phyloP scores from a whole-genome alignment of 164 flowering plant species.

The Vitis riparia region DNA sequence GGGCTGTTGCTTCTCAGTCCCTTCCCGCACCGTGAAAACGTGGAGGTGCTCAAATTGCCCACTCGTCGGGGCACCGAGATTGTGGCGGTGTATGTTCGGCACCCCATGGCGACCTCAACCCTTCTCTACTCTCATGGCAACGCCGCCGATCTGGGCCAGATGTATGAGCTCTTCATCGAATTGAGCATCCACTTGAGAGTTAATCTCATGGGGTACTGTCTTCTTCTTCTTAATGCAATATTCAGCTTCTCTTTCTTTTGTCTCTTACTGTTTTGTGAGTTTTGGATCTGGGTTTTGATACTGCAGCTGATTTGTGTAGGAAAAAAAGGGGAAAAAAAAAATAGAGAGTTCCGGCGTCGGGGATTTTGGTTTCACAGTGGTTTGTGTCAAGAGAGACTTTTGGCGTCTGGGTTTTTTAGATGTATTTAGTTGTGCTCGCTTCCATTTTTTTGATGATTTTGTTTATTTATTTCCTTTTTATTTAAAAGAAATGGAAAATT shows the following conservation, averaged over 20 bases:
- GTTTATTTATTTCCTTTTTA: too few relatives aligned
- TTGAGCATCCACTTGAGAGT: constrained; percentile 60
- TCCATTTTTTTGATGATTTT: too few relatives aligned
- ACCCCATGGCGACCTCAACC: constrained; percentile 66
- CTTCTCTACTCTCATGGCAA: constrained; percentile 71
- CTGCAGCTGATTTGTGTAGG: too few relatives aligned
- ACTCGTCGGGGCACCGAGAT: constrained; percentile 57
- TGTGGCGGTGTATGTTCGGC: constrained; percentile 54
- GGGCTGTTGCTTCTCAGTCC: constrained; percentile 40
- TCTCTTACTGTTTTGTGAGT: background rate
- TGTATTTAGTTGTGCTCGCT: too few relatives aligned
- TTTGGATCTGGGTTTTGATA: background rate
- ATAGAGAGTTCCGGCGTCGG: too few relatives aligned
- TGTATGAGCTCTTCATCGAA: constrained; percentile 69
- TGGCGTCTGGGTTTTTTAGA: too few relatives aligned
- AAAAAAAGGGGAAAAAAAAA: too few relatives aligned
- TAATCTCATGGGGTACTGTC: constrained; percentile 59
- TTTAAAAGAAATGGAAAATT: too few relatives aligned
- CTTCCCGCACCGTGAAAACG: constrained; percentile 63
- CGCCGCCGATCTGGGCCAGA: constrained; percentile 71
- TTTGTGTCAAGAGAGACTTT: too few relatives aligned
- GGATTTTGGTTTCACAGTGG: too few relatives aligned
- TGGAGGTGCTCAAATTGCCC: constrained; percentile 48
- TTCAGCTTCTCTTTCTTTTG: background rate
- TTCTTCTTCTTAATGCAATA: background rate